Conservation (phyloP, 192 early-diverging fungal genomes). For the Backusella tarrabulga region DNA sequence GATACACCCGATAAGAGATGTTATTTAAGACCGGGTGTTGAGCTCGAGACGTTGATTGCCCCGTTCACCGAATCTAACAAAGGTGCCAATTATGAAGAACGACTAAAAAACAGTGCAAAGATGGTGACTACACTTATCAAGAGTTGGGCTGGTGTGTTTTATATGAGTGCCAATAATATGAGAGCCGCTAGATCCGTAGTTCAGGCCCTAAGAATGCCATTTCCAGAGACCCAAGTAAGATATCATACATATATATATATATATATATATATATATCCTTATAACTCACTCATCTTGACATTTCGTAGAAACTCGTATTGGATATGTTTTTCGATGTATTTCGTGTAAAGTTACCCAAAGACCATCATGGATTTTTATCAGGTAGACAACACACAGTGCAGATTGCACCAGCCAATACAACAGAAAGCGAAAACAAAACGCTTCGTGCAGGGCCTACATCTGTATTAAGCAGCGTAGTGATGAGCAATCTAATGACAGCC, state of each 20-base stretch:
- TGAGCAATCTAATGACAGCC: constrained; percentile 4
- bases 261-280: background rate
- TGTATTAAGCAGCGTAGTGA: constrained; percentile 3
- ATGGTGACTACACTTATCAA: constrained; percentile 66
- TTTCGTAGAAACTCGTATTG: constrained; percentile 66
- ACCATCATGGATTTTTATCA: constrained; percentile 44
- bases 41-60: constrained; percentile 80
- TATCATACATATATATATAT: no score
- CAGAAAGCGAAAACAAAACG: background rate
- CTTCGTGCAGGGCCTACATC: background rate
- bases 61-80: constrained; percentile 75
- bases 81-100: constrained; percentile 60
- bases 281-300: background rate
- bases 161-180: constrained; percentile 71
- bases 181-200: constrained; percentile 68
- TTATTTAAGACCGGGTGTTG: constrained; percentile 72
- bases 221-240: constrained; percentile 66
- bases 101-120: constrained; percentile 61
- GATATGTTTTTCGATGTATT: constrained; percentile 85
- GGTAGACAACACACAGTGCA: constrained; percentile 38
- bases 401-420: constrained; percentile 15
- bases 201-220: constrained; percentile 65
- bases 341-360: constrained; percentile 63
- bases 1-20: constrained; percentile 64
- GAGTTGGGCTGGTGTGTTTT: constrained; percentile 79